A percentile compares a stretch with the other conserved stretches of the same genome.
These are phyloP conservation scores for Pseudozyma sp. DNA, from an alignment of 1,284 basidiomycete species.

Conservation along the genomic window DNA sequence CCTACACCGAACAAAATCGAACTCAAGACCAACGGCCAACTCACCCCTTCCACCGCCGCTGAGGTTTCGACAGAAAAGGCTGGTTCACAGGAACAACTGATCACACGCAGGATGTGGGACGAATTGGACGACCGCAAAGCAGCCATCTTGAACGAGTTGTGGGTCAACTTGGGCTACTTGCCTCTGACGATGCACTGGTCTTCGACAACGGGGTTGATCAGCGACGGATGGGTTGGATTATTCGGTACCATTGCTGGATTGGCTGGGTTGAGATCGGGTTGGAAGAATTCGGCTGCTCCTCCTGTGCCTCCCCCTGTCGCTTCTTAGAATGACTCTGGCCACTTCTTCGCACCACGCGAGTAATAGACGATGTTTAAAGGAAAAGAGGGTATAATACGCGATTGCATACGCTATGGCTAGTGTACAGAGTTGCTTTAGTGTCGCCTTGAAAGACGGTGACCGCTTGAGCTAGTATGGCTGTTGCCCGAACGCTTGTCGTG, in stretches of 20 bases:
- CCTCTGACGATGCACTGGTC: constrained; percentile 85
- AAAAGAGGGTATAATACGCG: not conserved
- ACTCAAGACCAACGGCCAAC: constrained; percentile 29
- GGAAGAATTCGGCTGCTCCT: constrained; percentile 56
- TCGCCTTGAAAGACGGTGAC: not conserved
- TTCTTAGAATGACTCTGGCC: constrained; percentile 1
- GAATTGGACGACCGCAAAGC: constrained; percentile 73
- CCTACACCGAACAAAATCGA: constrained; percentile 52
- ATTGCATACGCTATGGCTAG: not conserved
- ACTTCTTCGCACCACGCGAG: no score
- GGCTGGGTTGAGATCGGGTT: constrained; percentile 60
- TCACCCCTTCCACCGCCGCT: constrained; percentile 1
- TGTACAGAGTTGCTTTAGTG: not conserved
- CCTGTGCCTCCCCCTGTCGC: constrained; percentile 26
- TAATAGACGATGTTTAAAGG: not conserved
- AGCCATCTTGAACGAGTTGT: constrained; percentile 79
- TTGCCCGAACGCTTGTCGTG: not conserved
- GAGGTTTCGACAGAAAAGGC: constrained; percentile 30
- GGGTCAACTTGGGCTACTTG: constrained; percentile 80
- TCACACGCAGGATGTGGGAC: constrained; percentile 64
- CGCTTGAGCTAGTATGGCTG: not conserved
- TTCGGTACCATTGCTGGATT: constrained; percentile 66
- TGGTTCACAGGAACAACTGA: constrained; percentile 54
- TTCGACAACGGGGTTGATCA: constrained; percentile 52
- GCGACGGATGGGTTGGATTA: constrained; percentile 65